These are phyloP conservation scores for Turritis glabra DNA, from an alignment of 345 rosid genomes.

Conservation along the genomic window DNA sequence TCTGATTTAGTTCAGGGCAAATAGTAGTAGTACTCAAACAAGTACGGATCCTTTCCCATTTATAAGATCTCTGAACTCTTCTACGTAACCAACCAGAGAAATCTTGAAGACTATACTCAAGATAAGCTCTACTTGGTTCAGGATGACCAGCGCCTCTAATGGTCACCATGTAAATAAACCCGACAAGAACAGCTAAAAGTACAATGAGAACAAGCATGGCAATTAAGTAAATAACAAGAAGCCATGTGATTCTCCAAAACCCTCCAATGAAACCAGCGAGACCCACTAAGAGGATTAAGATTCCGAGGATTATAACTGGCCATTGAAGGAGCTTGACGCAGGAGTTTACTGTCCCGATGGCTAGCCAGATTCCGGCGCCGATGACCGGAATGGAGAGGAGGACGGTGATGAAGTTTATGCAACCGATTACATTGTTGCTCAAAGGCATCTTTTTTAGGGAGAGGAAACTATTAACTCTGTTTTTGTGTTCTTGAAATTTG, in stretches of 20 bases:
- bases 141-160: constrained; percentile 72
- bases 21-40: constrained; percentile 66
- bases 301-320: constrained; percentile 86
- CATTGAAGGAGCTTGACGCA: constrained; percentile 87
- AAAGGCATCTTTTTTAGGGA: constrained; percentile 57
- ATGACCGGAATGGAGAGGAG: constrained; percentile 84
- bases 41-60: constrained; percentile 77
- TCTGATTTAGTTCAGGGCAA: constrained; percentile 83
- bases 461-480: neutral
- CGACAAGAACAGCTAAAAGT: constrained; percentile 61
- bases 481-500: constrained; percentile 13
- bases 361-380: constrained; percentile 89
- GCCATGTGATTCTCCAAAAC: constrained; percentile 84
- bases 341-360: constrained; percentile 70
- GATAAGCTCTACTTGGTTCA: constrained; percentile 72
- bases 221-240: constrained; percentile 66
- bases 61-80: constrained; percentile 64
- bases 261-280: constrained; percentile 82
- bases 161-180: constrained; percentile 79
- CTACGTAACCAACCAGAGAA: constrained; percentile 76
- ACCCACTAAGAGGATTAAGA: constrained; percentile 65
- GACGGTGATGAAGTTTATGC: constrained; percentile 81
- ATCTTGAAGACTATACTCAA: constrained; percentile 78
- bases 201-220: constrained; percentile 77
- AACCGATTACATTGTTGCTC: constrained; percentile 80